A percentile compares a stretch with the other conserved stretches of the same genome.
Evolutionary conservation across 306 rosid genomes (phyloP).

Genomic region (Castanea crenata): DNA sequence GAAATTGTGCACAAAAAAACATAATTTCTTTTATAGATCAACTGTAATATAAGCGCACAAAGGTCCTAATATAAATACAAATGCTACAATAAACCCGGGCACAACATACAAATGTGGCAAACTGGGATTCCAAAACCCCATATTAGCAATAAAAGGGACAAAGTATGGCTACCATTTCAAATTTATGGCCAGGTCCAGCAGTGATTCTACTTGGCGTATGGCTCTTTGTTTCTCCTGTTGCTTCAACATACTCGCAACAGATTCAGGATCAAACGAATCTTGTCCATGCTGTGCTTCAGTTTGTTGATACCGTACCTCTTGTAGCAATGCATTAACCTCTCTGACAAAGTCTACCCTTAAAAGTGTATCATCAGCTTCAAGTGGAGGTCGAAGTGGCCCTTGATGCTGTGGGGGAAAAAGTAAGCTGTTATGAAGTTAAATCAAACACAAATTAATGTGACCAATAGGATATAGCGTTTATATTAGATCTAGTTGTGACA

Average conservation of each 20-base stretch:
- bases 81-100: neutral
- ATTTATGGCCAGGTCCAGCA: conserved; percentile 72
- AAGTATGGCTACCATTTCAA: conserved; percentile 54
- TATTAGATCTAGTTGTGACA: neutral
- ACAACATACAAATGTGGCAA: neutral
- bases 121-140: neutral
- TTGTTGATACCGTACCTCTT: conserved; percentile 58
- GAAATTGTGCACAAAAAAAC: neutral
- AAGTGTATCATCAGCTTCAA: conserved; percentile 64
- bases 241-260: conserved; percentile 81
- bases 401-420: conserved; percentile 47
- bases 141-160: conserved; percentile 1
- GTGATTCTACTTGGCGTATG: conserved; percentile 67
- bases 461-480: neutral
- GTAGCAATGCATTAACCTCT: conserved; percentile 83
- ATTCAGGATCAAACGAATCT: conserved; percentile 60
- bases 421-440: neutral
- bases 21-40: neutral
- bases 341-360: conserved; percentile 87
- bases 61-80: neutral
- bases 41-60: neutral
- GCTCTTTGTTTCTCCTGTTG: conserved; percentile 82
- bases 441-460: neutral
- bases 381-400: conserved; percentile 60
- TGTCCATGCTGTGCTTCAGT: conserved; percentile 31